Base-by-base conservation (phyloP, 2,329 filamentous ascomycete species). In the Penicillium verrucosum region DNA sequence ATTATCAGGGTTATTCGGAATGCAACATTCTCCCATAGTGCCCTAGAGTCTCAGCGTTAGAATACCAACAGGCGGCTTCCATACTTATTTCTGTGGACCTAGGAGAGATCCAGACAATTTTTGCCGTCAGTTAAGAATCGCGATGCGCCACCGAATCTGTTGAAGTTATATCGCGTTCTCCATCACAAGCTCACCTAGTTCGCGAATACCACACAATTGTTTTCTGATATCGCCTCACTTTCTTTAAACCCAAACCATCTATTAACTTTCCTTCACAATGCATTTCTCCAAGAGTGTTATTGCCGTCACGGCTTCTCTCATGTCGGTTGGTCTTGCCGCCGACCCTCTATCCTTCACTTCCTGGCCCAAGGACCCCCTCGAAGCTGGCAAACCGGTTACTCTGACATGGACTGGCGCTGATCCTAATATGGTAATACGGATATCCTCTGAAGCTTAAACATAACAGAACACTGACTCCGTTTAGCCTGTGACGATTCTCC, bases 401-500 rank as follows among this genome's bases (percentile, higher is more conserved):
- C 68, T 84, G 48, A 78, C 73, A 51, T 85, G 81, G 79, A 66
- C 60, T 11, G 77, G 79, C 55, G 63, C 50, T 16, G 76, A 74
- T 45, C 72, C 75, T 53, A 68, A 72, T 38, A 48, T 59, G 53
- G 73, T 76, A 69, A 41, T 8, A 4, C 9, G 1, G 59, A 56
- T 21, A 32, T 16, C 12, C n/a, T 40, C 40, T 21, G n/a, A 32
- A 10, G 14, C 16, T 5, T 7, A 32, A 36, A 2, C 6, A 8
- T 27, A 30, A 45, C 10, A 36, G 30, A 37, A 11, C 41, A 11
- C 41, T 42, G 46, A 51, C 63, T 71, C 52, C 67, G 34, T n/a
- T 16, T 54, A 80, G 73, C 77, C 80, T 7, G 81, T 82, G 37
- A 84, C 80, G 40, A 80, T 87, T 63, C 79, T 78, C 53, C 77